phyloP scores from a whole-genome alignment of 305 asterid species.

The Salvia sclarea region DNA sequence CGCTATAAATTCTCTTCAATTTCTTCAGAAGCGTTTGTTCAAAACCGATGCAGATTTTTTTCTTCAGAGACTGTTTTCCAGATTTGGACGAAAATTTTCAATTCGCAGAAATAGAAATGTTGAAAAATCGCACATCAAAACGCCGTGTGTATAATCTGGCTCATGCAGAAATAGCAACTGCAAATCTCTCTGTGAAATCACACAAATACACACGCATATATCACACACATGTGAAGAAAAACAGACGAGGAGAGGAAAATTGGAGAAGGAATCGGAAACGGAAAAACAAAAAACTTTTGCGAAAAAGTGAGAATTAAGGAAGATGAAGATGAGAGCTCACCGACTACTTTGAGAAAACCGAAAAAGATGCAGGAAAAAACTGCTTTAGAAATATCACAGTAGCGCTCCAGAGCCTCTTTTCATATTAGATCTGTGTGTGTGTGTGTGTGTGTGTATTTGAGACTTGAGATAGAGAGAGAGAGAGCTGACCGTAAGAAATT shows the following conservation, averaged over 20 bases:
- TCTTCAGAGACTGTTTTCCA: too few species aligned
- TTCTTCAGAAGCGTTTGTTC: background rate
- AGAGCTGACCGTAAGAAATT: slow-evolving; percentile 26
- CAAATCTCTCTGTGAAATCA: background rate
- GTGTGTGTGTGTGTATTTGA: background rate
- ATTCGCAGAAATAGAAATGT: background rate
- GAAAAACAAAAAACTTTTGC: background rate
- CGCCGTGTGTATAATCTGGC: background rate
- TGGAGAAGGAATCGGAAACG: background rate
- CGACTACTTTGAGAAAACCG: background rate
- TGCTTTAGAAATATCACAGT: slow-evolving; percentile 10
- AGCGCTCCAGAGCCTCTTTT: slow-evolving; percentile 10
- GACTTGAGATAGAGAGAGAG: slow-evolving; percentile 17
- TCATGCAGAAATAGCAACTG: background rate
- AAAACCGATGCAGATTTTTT: background rate
- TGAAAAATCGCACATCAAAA: background rate
- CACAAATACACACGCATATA: background rate
- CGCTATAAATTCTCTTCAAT: background rate
- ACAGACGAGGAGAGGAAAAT: background rate
- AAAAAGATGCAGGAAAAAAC: slow-evolving; percentile 19
- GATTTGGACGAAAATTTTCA: background rate
- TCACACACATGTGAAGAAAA: background rate
- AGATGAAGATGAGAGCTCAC: slow-evolving; percentile 12
- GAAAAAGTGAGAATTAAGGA: slow-evolving; percentile 11
- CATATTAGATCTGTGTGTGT: slow-evolving; percentile 9